phyloP scores from a whole-genome alignment of 73 alveolate species.

The Urostyla sp. region DNA sequence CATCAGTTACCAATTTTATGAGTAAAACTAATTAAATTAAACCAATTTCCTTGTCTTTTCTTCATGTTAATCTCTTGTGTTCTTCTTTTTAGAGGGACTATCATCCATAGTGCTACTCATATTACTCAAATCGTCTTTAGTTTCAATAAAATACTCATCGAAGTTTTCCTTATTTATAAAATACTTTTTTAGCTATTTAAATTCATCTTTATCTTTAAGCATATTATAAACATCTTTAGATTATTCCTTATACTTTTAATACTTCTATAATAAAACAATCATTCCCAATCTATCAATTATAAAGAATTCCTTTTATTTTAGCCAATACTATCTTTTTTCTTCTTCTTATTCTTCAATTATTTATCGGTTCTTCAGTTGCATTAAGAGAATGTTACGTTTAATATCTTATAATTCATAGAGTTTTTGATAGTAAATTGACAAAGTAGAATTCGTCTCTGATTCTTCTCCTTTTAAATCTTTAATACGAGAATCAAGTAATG shows the following conservation, averaged over 20 bases:
- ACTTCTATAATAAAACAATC: conserved; percentile 1
- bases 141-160: background rate
- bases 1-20: conserved; percentile 12
- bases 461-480: conserved; percentile 15
- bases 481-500: background rate
- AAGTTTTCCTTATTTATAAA: conserved; percentile 5
- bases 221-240: background rate
- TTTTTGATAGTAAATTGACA: conserved; percentile 4
- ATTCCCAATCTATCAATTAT: conserved; percentile 31
- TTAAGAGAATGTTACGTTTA: background rate
- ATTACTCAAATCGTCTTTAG: background rate
- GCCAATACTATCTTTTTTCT: conserved; percentile 1
- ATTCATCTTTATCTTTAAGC: background rate
- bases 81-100: background rate
- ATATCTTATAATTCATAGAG: background rate
- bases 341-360: conserved; percentile 6
- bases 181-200: background rate
- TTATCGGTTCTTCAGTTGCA: background rate
- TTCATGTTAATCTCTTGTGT: too few species aligned
- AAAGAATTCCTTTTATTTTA: conserved; percentile 16
- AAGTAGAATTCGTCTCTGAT: background rate
- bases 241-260: background rate
- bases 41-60: background rate
- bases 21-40: conserved; percentile 5
- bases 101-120: background rate